Percentiles rank a stretch among this genome's conserved stretches.
Evolutionary conservation across 371 early-diverging fungal species (phyloP).

Genomic region (Mucor piriformis): DNA sequence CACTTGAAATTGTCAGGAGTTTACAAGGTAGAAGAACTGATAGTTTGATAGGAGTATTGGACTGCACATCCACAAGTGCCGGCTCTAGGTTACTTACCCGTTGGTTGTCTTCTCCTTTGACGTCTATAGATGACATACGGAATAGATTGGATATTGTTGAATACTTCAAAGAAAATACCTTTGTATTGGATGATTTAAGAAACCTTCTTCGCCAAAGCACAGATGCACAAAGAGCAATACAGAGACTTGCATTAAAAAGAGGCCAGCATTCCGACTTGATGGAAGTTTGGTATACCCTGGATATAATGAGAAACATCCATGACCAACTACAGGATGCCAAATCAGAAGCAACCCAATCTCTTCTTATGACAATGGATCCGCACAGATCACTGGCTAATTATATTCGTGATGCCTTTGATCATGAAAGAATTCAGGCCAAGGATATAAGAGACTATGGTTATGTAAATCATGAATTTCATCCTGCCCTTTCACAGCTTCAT

Average conservation of each 20-base stretch:
- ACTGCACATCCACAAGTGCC: constrained; percentile 78
- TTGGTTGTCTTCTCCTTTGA: constrained; percentile 73
- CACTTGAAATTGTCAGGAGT: constrained; percentile 59
- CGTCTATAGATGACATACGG: constrained; percentile 58
- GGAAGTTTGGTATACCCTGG: constrained; percentile 60
- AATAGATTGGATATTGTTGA: constrained; percentile 71
- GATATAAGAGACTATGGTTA: constrained; percentile 48
- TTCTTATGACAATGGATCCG: constrained; percentile 24
- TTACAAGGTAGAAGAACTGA: constrained; percentile 54
- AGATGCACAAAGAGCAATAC: constrained; percentile 75
- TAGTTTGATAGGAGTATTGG: constrained; percentile 71
- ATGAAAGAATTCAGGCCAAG: constrained; percentile 39
- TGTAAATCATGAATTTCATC: constrained; percentile 43
- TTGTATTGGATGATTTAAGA: constrained; percentile 57
- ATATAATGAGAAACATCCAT: constrained; percentile 47
- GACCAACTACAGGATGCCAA: constrained; percentile 19
- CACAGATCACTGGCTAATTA: constrained; percentile 31
- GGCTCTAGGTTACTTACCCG: constrained; percentile 76
- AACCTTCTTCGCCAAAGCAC: constrained; percentile 54
- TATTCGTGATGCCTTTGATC: constrained; percentile 50
- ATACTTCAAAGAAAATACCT: constrained; percentile 50
- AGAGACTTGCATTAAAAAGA: constrained; percentile 66
- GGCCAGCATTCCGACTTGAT: constrained; percentile 70
- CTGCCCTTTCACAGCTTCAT: constrained; percentile 28
- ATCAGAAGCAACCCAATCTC: background rate